phyloP scores from a whole-genome alignment of 106 monocot species.

The Dioscorea alata region DNA sequence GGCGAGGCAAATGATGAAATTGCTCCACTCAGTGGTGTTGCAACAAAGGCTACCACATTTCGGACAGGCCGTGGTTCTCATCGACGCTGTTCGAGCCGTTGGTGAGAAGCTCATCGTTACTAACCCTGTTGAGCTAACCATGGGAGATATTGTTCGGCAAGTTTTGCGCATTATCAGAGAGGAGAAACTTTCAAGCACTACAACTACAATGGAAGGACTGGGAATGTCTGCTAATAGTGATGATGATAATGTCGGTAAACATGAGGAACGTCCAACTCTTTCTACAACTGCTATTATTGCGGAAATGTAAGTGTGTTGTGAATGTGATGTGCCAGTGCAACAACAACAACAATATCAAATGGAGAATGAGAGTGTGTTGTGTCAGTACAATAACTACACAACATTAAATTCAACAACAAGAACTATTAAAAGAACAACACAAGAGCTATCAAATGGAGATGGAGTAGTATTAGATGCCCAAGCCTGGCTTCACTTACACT shows the following conservation, averaged over 20 bases:
- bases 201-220: constrained; percentile 59
- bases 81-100: constrained; percentile 61
- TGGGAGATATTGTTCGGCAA: constrained; percentile 92
- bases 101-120: constrained; percentile 84
- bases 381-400: too few relatives aligned
- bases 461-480: too few relatives aligned
- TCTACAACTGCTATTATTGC: constrained; percentile 85
- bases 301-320: too few relatives aligned
- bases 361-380: too few relatives aligned
- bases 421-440: too few relatives aligned
- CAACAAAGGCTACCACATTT: constrained; percentile 70
- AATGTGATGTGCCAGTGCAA: too few relatives aligned
- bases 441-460: too few relatives aligned
- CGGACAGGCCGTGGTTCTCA: constrained; percentile 54
- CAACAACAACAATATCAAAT: too few relatives aligned
- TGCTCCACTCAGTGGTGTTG: constrained; percentile 83
- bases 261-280: constrained; percentile 36
- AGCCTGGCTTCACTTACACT: too few relatives aligned
- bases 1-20: constrained; percentile 77
- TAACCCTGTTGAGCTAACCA: constrained; percentile 92
- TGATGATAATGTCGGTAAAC: constrained; percentile 53
- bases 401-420: too few relatives aligned
- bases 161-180: constrained; percentile 91
- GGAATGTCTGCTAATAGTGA: constrained; percentile 63
- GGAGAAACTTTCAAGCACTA: constrained; percentile 72